Base-by-base conservation (phyloP, 345 rosid genomes). In the Ceriops zippeliana region DNA sequence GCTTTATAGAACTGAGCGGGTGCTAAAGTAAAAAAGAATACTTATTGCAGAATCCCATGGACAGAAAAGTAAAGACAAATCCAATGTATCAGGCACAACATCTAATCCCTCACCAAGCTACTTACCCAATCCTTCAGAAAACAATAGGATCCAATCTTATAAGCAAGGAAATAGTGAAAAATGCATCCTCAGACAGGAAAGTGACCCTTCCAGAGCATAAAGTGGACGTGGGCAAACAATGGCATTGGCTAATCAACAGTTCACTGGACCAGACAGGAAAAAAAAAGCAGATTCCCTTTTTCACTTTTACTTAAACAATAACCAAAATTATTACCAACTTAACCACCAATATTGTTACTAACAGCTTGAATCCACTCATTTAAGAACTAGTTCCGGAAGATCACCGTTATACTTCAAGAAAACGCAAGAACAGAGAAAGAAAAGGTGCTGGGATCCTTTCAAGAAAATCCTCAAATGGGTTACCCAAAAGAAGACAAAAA, bases 181-280 rank as follows among this genome's bases (percentile, higher is more conserved):
- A 78, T 83, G 78, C 79, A 70, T 77, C 81, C 37, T 59, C 71
- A 83, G 86, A 86, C 87, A 85, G 71, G 88, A 93, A 87, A 87
- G 92, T 83, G 92, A 87, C 75, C 80, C 91, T 93, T 90, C 90
- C 88, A 87, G 93, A 85, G 91, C 83, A 92, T 90, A 93, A 89
- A 93, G 96, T 80, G 73, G 76, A 68, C 74, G 27, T 20, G 52
- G 70, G 81, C 80, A 82, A 85, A 80, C 83, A 58, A 85, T 72
- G 80, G 73, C 81, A 77, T 77, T 84, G 79, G 85, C 83, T 76
- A 81, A 81, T 73, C 72, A 85, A 83, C 96, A 90, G 92, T 87
- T 83, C 89, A 81, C 46, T 54, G 75, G 74, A 57, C 62, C 24
- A 35, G 37, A 74, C 76, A 68, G 49, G 10, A 2, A 66, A 70